A percentile compares a stretch with the other conserved stretches of the same genome.
Evolutionary conservation across 225 moss, liverwort and hornwort species (phyloP).

Genomic region (Asterella californica): DNA sequence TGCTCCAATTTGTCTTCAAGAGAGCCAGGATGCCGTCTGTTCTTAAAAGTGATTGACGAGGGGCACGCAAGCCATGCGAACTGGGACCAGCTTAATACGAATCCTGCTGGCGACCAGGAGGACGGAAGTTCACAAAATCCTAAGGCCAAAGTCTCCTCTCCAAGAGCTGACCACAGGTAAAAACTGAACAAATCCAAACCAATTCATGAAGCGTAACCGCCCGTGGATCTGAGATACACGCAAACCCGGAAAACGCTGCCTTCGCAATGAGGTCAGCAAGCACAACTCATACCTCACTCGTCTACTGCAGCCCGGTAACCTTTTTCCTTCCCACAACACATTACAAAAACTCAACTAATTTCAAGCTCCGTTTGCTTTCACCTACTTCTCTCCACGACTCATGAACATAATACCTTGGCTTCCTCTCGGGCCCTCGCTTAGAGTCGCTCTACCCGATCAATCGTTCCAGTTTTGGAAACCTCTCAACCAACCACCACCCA

Average conservation of each 20-base stretch:
- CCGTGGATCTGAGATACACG: slow-evolving; percentile 15
- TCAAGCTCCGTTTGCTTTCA: slow-evolving; percentile 5
- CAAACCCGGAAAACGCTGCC: slow-evolving; percentile 11
- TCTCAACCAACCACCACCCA: slow-evolving; percentile 12
- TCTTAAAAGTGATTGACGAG: neutral
- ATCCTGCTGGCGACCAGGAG: neutral
- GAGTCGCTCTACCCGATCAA: slow-evolving; percentile 3
- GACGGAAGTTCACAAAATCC: slow-evolving; percentile 1
- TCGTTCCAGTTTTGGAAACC: neutral
- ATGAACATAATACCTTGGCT: slow-evolving; percentile 10
- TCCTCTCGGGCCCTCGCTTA: slow-evolving; percentile 1
- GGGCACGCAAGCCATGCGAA: neutral
- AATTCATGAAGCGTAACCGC: slow-evolving; percentile 17
- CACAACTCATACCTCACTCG: slow-evolving; percentile 1
- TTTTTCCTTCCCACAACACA: neutral
- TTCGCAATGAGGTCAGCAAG: neutral
- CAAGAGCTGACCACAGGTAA: slow-evolving; percentile 2
- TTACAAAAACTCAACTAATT: neutral
- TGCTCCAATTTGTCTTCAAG: slow-evolving; percentile 12
- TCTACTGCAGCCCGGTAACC: neutral
- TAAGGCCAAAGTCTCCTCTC: neutral
- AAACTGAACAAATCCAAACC: neutral
- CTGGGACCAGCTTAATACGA: neutral
- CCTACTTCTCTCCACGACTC: neutral
- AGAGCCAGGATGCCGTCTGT: slow-evolving; percentile 2